A percentile compares a stretch with the other conserved stretches of the same genome.
These are phyloP conservation scores for Kregervanrija fluxuum DNA, from an alignment of 805 yeast genomes.

Conservation along the genomic window DNA sequence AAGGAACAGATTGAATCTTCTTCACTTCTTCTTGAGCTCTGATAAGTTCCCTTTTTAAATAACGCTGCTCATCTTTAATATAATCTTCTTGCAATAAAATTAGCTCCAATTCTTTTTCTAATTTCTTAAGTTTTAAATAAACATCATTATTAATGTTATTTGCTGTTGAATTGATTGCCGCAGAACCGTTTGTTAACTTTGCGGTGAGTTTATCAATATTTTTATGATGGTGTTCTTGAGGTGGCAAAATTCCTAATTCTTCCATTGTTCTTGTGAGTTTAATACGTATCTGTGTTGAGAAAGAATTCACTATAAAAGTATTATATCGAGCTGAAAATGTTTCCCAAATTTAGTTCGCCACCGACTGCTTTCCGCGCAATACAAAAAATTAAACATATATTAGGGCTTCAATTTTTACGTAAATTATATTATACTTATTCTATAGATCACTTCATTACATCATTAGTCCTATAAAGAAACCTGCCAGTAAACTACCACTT, in stretches of 20 bases:
- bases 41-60: slow-evolving; percentile 84
- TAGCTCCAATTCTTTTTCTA: slow-evolving; percentile 85
- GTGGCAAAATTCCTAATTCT: slow-evolving; percentile 48
- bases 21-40: slow-evolving; percentile 99
- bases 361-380: too few relatives aligned
- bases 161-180: slow-evolving; percentile 11
- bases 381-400: too few relatives aligned
- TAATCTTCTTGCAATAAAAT: slow-evolving; percentile 88
- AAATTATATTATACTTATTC: too few relatives aligned
- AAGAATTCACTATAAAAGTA: too few relatives aligned
- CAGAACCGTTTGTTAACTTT: slow-evolving; percentile 10
- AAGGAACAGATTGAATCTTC: slow-evolving; percentile 93
- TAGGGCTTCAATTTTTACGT: too few relatives aligned
- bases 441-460: too few relatives aligned
- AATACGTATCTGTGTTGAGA: too few relatives aligned
- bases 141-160: slow-evolving; percentile 48
- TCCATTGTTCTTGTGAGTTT: slow-evolving; percentile 37
- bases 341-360: too few relatives aligned
- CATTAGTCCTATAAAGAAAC: too few relatives aligned
- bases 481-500: too few relatives aligned
- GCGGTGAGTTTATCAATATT: slow-evolving; percentile 9
- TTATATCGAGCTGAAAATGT: too few relatives aligned
- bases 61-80: slow-evolving; percentile 96
- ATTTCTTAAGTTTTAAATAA: slow-evolving; percentile 75
- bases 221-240: slow-evolving; percentile 9